Base-by-base conservation (phyloP, 2,329 filamentous ascomycete species). In the Rhinocladiella similis region DNA sequence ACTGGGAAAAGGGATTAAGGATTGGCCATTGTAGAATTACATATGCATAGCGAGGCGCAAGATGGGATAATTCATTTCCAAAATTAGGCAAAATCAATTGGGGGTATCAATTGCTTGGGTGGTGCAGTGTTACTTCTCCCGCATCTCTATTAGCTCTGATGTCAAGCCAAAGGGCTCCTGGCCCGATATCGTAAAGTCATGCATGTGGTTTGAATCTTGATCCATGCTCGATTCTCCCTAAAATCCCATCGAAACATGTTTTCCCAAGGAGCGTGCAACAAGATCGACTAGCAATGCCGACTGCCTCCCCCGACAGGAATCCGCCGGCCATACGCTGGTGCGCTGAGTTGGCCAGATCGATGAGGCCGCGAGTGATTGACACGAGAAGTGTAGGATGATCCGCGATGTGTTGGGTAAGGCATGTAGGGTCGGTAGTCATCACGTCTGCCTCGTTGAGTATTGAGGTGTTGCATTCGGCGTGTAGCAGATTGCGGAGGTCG, bases 41-140 rank as follows among this genome's bases (percentile, higher is more conserved):
- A 54, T 39, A 52, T 62, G 60, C 60, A 62, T 62, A 62, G 60
- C 60, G 60, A 29, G 57, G 57, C 53, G 56, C 29, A 50, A 45
- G 36, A 33, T 35, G 43, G 43, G 22, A 33, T 7, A 33, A 33
- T 33, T 6, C 29, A 33, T 6, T 33, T 10, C 10, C 29, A 33
- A 20, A 16, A 38, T 25, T 19, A 45, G 27, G 16, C 19, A 22
- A 22, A 25, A 46, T 46, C 43, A 46, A 43, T 43, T 43, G 41
- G 25, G 43, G 43, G 43, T 46, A 46, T 46, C 43, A 46, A 43
- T 43, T 43, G 41, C 22, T 19, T 19, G 41, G 25, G 7, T 33
- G 29, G 10, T 9, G 29, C 29, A 9, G 10, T 4, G 6, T 33
- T 12, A 33, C 29, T 33, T 7, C 13, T 20, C 18, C 12, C n/a